Conservation (phyloP, 2,329 filamentous ascomycete species). For the Drechslerella coelobrocha region DNA sequence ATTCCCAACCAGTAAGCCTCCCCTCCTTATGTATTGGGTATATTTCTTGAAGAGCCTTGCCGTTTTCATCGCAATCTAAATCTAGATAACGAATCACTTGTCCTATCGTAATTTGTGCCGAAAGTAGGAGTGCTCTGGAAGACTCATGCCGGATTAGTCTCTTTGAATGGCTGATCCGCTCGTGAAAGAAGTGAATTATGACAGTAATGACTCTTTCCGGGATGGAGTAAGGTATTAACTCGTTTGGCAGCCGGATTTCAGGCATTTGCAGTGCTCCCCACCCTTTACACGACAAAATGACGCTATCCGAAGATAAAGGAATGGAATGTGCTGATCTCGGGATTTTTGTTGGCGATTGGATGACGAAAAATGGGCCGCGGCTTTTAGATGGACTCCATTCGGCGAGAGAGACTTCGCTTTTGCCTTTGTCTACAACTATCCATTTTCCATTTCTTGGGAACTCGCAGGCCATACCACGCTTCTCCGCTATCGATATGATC, state of each 20-base stretch:
- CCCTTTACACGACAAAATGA: neutral
- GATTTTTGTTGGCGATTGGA: neutral
- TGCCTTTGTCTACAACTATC: neutral
- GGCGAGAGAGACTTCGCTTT: neutral
- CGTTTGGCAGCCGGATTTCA: neutral
- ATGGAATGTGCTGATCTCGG: neutral
- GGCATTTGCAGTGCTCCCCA: neutral
- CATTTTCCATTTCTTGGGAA: neutral
- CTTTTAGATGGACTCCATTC: neutral
- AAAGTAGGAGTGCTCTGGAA: conserved; percentile 1
- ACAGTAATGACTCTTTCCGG: neutral
- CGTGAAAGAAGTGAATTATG: conserved; percentile 8
- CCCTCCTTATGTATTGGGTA: neutral
- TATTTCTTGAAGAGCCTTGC: conserved; percentile 1
- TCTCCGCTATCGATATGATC: neutral
- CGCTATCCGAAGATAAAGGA: neutral
- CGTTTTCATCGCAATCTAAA: neutral
- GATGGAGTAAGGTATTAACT: neutral
- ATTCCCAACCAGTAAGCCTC: neutral
- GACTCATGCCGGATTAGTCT: neutral
- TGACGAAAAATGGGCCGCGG: neutral
- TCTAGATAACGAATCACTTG: neutral
- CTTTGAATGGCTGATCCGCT: neutral
- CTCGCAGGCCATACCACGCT: neutral
- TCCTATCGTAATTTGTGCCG: neutral